These are phyloP conservation scores for Aspergillus terreus DNA, from an alignment of 2,329 filamentous ascomycete genomes.

Conservation along the genomic window DNA sequence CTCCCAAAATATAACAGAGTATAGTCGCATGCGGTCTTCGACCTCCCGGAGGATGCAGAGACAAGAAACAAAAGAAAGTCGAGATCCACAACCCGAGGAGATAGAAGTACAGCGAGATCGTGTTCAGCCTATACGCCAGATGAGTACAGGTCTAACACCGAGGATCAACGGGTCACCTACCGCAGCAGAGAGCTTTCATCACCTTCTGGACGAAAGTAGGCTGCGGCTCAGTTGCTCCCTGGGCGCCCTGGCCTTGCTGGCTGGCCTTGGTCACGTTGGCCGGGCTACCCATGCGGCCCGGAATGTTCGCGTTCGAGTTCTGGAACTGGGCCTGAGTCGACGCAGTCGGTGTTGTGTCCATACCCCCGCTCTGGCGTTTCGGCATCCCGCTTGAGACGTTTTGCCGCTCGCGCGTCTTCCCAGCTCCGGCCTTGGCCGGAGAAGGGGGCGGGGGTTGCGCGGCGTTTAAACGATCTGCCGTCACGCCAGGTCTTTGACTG, in stretches of 20 bases:
- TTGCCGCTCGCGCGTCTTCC: conserved; percentile 69
- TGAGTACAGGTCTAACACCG: conserved; percentile 17
- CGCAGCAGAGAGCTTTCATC: conserved; percentile 89
- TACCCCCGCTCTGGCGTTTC: conserved; percentile 66
- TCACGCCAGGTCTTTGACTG: conserved; percentile 61
- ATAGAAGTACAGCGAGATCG: conserved; percentile 17
- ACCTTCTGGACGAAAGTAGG: conserved; percentile 85
- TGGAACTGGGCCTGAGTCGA: conserved; percentile 96
- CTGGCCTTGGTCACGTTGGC: conserved; percentile 57
- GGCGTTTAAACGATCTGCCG: conserved; percentile 87
- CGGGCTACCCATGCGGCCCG: conserved; percentile 56
- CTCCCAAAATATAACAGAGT: conserved; percentile 13
- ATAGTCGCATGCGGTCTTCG: conserved; percentile 17
- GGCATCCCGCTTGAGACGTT: conserved; percentile 70
- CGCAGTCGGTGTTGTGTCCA: conserved; percentile 77
- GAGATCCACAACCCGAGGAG: conserved; percentile 17
- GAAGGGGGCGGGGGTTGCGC: conserved; percentile 85
- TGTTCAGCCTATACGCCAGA: conserved; percentile 25
- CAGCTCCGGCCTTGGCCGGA: conserved; percentile 72
- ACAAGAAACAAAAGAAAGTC: conserved; percentile 17
- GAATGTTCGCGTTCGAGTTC: conserved; percentile 86
- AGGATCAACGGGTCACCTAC: conserved; percentile 43
- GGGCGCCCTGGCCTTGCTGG: conserved; percentile 54
- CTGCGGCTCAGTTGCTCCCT: conserved; percentile 63
- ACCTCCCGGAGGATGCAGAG: conserved; percentile 10